phyloP scores from a whole-genome alignment of 2,329 filamentous ascomycete genomes.

The Aureobasidium pullulans region DNA sequence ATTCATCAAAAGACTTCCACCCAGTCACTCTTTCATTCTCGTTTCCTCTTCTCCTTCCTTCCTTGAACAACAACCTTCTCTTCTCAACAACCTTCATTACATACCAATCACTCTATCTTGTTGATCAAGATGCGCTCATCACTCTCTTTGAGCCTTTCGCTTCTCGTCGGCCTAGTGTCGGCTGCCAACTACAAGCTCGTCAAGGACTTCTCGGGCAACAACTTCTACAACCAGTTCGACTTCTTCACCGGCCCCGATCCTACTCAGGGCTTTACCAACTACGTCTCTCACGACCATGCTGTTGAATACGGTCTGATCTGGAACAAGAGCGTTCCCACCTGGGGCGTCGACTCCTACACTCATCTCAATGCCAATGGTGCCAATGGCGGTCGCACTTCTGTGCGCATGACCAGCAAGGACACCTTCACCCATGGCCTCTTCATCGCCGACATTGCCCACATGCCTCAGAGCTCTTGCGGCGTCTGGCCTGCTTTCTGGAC shows the following conservation, averaged over 20 bases:
- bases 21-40: constrained; percentile 5
- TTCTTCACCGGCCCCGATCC: constrained; percentile 55
- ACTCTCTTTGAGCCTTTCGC: constrained; percentile 6
- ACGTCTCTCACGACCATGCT: constrained; percentile 53
- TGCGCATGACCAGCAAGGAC: constrained; percentile 40
- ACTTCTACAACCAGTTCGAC: constrained; percentile 47
- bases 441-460: constrained; percentile 43
- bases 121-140: constrained; percentile 14
- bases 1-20: neutral
- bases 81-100: neutral
- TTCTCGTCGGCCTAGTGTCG: constrained; percentile 11
- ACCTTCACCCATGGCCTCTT: constrained; percentile 41
- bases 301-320: constrained; percentile 19
- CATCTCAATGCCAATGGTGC: constrained; percentile 3
- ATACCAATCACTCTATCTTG: neutral
- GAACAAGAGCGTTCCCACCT: constrained; percentile 9
- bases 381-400: constrained; percentile 30
- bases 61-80: neutral
- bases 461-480: constrained; percentile 42
- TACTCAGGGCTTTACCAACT: constrained; percentile 67
- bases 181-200: constrained; percentile 28
- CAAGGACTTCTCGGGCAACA: constrained; percentile 39
- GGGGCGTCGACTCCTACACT: constrained; percentile 17
- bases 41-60: neutral
- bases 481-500: constrained; percentile 41